Evolutionary conservation across 1,139 yeast genomes (phyloP).

Genomic region (Taphrina communis): DNA sequence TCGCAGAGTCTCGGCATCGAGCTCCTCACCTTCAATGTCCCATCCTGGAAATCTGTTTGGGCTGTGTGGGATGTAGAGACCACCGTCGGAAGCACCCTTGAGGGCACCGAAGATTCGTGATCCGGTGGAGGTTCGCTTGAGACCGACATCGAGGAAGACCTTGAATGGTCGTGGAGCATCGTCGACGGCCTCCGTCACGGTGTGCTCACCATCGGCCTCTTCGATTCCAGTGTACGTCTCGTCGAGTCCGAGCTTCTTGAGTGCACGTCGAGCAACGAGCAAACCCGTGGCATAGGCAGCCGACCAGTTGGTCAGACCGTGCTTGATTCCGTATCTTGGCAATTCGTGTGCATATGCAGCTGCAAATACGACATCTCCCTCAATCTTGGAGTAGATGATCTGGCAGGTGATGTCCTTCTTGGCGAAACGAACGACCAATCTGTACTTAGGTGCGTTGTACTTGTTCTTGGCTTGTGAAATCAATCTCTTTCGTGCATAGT

Average conservation of each 20-base stretch:
- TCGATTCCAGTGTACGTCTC: constrained; percentile 99
- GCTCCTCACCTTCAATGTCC: constrained; percentile 98
- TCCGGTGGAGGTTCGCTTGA: constrained; percentile 99
- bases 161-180: constrained; percentile 99
- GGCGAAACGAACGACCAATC: constrained; percentile 99
- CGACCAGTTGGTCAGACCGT: constrained; percentile 99
- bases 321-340: constrained; percentile 96
- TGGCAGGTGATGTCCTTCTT: constrained; percentile 99
- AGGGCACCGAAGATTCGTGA: constrained; percentile 99
- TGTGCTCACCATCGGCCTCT: constrained; percentile 99
- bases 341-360: constrained; percentile 99
- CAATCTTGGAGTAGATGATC: constrained; percentile 92
- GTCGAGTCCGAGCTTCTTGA: constrained; percentile 96
- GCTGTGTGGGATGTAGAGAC: constrained; percentile 98
- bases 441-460: constrained; percentile 99
- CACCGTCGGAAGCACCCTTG: constrained; percentile 99
- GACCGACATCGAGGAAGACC: constrained; percentile 99
- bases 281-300: constrained; percentile 99
- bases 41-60: constrained; percentile 99
- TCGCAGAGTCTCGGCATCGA: constrained; percentile 97
- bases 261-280: constrained; percentile 98
- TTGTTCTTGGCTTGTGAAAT: constrained; percentile 99
- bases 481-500: constrained; percentile 99
- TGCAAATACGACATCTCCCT: constrained; percentile 94
- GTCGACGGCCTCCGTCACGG: constrained; percentile 91